These are phyloP conservation scores for Angomonas deanei DNA, from an alignment of 208 protist genomes.

Conservation along the genomic window DNA sequence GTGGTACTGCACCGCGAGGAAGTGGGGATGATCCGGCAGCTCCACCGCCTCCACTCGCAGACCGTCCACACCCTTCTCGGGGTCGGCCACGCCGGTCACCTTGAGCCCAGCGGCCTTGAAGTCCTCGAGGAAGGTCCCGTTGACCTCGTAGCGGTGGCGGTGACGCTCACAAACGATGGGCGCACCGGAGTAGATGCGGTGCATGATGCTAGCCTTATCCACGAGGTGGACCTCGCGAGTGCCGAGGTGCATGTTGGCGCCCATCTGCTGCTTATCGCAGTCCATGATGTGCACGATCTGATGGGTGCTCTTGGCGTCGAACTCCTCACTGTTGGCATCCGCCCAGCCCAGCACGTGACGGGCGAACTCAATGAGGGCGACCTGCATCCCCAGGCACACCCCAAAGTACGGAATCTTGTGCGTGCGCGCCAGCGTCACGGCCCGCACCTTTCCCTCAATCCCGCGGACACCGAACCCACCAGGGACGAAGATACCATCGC, in stretches of 20 bases:
- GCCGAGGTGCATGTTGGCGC: conserved; percentile 99
- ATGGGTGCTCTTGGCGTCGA: conserved; percentile 69
- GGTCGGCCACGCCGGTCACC: conserved; percentile 88
- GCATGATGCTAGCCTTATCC: conserved; percentile 54
- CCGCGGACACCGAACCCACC: conserved; percentile 98
- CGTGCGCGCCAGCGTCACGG: conserved; percentile 92
- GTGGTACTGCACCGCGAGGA: conserved; percentile 97
- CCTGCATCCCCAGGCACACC: conserved; percentile 99
- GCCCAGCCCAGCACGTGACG: conserved; percentile 90
- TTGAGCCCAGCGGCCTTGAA: conserved; percentile 87
- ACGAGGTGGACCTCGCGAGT: conserved; percentile 75
- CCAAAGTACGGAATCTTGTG: conserved; percentile 97
- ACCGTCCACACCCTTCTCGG: conserved; percentile 80
- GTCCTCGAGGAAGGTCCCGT: conserved; percentile 87
- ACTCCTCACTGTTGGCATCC: conserved; percentile 95
- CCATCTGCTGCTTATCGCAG: conserved; percentile 90
- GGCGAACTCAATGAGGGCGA: conserved; percentile 93
- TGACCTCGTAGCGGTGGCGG: conserved; percentile 98
- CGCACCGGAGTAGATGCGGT: conserved; percentile 82
- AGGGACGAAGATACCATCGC: conserved; percentile 97
- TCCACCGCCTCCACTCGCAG: conserved; percentile 90
- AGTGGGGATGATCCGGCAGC: conserved; percentile 77
- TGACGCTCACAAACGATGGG: conserved; percentile 93
- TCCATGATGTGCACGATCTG: conserved; percentile 98
- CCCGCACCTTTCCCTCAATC: conserved; percentile 95